Conservation (phyloP, 495 filamentous ascomycete species). For the Friedmanniomyces endolithicus region DNA sequence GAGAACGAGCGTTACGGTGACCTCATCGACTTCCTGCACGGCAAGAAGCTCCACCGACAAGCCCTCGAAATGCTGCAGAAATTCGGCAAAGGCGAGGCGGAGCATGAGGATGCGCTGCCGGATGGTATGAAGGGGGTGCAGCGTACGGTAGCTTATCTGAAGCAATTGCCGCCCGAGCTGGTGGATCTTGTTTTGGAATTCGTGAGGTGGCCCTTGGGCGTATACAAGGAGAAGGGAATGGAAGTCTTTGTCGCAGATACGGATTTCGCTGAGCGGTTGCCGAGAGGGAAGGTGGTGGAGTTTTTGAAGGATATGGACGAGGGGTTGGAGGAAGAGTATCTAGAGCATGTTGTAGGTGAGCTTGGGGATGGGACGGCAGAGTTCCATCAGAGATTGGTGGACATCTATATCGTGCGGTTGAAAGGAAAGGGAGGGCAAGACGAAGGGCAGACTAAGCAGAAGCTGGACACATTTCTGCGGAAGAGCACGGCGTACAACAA, state of each 20-base stretch:
- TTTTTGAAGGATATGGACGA: constrained; percentile 60
- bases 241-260: constrained; percentile 89
- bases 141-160: constrained; percentile 78
- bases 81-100: constrained; percentile 60
- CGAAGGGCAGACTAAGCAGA: constrained; percentile 37
- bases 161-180: constrained; percentile 72
- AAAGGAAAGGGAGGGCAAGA: constrained; percentile 38
- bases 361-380: constrained; percentile 72
- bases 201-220: constrained; percentile 69
- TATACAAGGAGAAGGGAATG: constrained; percentile 71
- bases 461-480: constrained; percentile 61
- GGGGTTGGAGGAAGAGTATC: constrained; percentile 62
- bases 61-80: constrained; percentile 70
- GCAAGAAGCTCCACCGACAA: constrained; percentile 82
- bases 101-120: constrained; percentile 47
- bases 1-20: constrained; percentile 84
- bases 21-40: constrained; percentile 90
- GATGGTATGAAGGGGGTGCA: constrained; percentile 69
- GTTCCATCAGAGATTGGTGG: constrained; percentile 72
- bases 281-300: constrained; percentile 57
- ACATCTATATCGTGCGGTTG: constrained; percentile 59
- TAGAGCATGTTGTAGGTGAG: constrained; percentile 85
- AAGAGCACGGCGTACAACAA: constrained; percentile 70
- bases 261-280: constrained; percentile 84
- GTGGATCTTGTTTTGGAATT: constrained; percentile 90